Evolutionary conservation across 352 stramenopile genomes (phyloP), one percentile per base, ranked within the genome.

Genomic region (Globisporangium camurandrum): DNA sequence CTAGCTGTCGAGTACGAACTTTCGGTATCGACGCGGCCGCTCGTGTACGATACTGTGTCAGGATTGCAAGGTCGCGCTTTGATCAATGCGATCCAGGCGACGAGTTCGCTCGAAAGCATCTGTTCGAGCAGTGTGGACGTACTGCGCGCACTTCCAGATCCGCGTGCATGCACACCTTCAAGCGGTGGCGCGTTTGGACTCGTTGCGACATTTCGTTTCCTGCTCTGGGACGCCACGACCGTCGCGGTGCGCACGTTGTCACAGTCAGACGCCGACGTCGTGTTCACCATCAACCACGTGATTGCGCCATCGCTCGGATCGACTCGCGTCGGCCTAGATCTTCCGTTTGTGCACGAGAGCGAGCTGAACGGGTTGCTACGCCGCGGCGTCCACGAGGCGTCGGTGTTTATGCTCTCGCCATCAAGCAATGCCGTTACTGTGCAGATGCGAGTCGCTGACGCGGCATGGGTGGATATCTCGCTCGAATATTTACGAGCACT

Each of bases 1-100:
- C 33, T 82, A 22, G 43, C 52, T 14, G 19, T 65, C 17, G 47
- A 73, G 5, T 71, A 73, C 44, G 39, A 16, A 0, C 49, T 67
- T 11, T 49, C 20, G 1, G 27, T 39, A 10, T 37, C 28, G 20
- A 55, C 49, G 5, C 14, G 39, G 4, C 14, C 31, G 16, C 20
- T 48, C 11, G n/a, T 27, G 14, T 47, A 20, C 11, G 19, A 28
- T 17, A 7, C 28, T 23, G 20, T 55, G 19, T 8, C 20, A 6
- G 39, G 27, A 7, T 31, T 38, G 12, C 27, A 47, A 2, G 49
- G 49, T 12, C 26, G 17, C 24, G 49, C 27, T 4, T 55, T 55
- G 22, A n/a, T 42, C 28, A 41, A 41, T 17, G 30, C 22, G 14
- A 55, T 55, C 28, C 23, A 46, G 23, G n/a, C 28, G 30, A 30